Percentiles rank a stretch among this genome's conserved stretches.
Evolutionary conservation across 2,329 filamentous ascomycete genomes (phyloP).

Genomic region (Dothiorella sarmentorum): DNA sequence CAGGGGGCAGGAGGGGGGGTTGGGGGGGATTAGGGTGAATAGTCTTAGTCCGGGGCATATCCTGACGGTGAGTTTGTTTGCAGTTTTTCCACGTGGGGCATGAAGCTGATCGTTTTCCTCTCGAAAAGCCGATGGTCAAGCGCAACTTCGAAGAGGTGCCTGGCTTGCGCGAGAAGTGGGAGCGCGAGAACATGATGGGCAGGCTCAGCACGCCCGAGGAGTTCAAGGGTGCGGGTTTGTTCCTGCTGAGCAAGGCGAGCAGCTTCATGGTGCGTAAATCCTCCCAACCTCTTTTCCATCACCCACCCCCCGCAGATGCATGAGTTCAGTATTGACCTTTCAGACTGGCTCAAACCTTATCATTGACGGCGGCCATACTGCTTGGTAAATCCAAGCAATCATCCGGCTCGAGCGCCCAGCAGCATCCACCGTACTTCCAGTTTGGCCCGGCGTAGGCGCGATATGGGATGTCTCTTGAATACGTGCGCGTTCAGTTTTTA

Average conservation of each 20-base stretch:
- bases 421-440: too few relatives aligned
- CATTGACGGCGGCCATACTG: slow-evolving; percentile 34
- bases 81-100: too few relatives aligned
- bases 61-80: slow-evolving; percentile 47
- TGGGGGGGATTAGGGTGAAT: slow-evolving; percentile 71
- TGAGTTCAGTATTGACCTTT: neutral
- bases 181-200: slow-evolving; percentile 76
- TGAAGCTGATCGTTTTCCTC: too few relatives aligned
- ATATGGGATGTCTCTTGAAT: neutral
- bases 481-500: neutral
- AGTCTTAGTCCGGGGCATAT: slow-evolving; percentile 76
- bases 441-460: neutral
- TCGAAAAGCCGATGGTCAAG: slow-evolving; percentile 69
- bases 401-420: neutral
- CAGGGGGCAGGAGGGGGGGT: slow-evolving; percentile 39
- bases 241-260: slow-evolving; percentile 34
- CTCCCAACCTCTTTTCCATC: neutral
- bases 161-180: slow-evolving; percentile 62
- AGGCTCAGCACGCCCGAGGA: slow-evolving; percentile 33
- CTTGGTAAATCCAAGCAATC: slow-evolving; percentile 25
- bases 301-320: neutral
- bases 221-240: slow-evolving; percentile 34
- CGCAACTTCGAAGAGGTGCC: slow-evolving; percentile 71
- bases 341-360: slow-evolving; percentile 33
- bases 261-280: slow-evolving; percentile 35